Percentiles rank a stretch among this genome's conserved stretches.
phyloP scores from a whole-genome alignment of 768 basidiomycete species.

The Boletus rubescentipes region DNA sequence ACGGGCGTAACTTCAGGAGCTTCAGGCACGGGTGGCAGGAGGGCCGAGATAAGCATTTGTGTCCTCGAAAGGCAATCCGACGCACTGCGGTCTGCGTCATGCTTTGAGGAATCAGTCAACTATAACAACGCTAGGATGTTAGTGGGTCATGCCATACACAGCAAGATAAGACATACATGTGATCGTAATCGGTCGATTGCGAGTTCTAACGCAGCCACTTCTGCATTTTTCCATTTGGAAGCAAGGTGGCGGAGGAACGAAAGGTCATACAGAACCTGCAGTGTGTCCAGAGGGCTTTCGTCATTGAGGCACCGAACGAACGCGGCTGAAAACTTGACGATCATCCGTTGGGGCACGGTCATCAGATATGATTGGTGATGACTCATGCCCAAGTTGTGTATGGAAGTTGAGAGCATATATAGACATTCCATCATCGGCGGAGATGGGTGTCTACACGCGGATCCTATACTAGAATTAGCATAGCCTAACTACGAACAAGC shows the following conservation, averaged over 20 bases:
- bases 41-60: slow-evolving; percentile 59
- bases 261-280: slow-evolving; percentile 45
- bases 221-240: slow-evolving; percentile 30
- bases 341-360: slow-evolving; percentile 38
- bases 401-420: slow-evolving; percentile 48
- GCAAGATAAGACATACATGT: slow-evolving; percentile 25
- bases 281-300: slow-evolving; percentile 25
- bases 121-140: slow-evolving; percentile 9
- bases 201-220: slow-evolving; percentile 24
- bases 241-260: slow-evolving; percentile 46
- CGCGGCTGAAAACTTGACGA: slow-evolving; percentile 36
- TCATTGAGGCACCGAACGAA: slow-evolving; percentile 36
- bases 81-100: slow-evolving; percentile 30
- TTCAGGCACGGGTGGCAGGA: slow-evolving; percentile 45
- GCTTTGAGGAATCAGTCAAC: slow-evolving; percentile 10
- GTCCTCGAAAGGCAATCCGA: slow-evolving; percentile 51
- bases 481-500: background rate
- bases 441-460: slow-evolving; percentile 44
- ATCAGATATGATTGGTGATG: slow-evolving; percentile 36
- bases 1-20: slow-evolving; percentile 16
- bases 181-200: slow-evolving; percentile 26
- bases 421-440: slow-evolving; percentile 54
- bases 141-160: background rate
- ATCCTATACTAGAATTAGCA: slow-evolving; percentile 20
- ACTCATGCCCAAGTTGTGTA: slow-evolving; percentile 56